Evolutionary conservation across 73 alveolate species (phyloP).

Genomic region (Symbiodinium pilosum): DNA sequence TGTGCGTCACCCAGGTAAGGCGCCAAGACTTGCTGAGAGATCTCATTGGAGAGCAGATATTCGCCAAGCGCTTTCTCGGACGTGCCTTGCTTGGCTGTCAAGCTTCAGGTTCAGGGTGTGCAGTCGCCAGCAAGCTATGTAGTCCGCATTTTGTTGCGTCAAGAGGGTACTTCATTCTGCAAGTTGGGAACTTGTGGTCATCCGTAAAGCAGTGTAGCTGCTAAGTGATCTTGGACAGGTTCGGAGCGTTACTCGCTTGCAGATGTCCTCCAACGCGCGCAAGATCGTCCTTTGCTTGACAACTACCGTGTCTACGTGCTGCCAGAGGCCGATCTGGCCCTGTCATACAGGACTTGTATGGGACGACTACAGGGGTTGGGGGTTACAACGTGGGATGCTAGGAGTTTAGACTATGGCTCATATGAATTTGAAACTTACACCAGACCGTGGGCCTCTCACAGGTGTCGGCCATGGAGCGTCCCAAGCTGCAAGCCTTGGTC

Average conservation of each 20-base stretch:
- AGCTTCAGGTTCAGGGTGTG: too few relatives aligned
- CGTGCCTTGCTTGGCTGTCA: too few relatives aligned
- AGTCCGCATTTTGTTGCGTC: too few relatives aligned
- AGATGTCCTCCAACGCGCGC: background rate
- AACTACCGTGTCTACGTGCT: background rate
- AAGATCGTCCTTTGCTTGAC: background rate
- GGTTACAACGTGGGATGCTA: too few relatives aligned
- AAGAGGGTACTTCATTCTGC: too few relatives aligned
- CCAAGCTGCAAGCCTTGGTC: constrained; percentile 11
- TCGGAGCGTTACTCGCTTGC: background rate
- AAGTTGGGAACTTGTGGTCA: too few relatives aligned
- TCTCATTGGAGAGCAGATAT: background rate
- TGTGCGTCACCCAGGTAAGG: background rate
- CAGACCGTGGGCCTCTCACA: background rate
- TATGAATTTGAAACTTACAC: too few relatives aligned
- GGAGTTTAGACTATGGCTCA: too few relatives aligned
- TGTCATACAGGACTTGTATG: too few relatives aligned
- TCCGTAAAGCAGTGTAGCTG: too few relatives aligned
- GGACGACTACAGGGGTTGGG: background rate
- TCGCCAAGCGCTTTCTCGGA: constrained; percentile 5
- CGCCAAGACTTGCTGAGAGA: background rate
- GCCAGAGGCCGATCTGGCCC: background rate
- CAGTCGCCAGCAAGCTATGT: too few relatives aligned
- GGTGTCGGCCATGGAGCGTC: constrained; percentile 69
- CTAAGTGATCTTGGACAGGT: too few relatives aligned